A percentile compares a stretch with the other conserved stretches of the same genome.
These are phyloP conservation scores for Colletotrichum lentis DNA, from an alignment of 2,329 filamentous ascomycete species.

Conservation along the genomic window DNA sequence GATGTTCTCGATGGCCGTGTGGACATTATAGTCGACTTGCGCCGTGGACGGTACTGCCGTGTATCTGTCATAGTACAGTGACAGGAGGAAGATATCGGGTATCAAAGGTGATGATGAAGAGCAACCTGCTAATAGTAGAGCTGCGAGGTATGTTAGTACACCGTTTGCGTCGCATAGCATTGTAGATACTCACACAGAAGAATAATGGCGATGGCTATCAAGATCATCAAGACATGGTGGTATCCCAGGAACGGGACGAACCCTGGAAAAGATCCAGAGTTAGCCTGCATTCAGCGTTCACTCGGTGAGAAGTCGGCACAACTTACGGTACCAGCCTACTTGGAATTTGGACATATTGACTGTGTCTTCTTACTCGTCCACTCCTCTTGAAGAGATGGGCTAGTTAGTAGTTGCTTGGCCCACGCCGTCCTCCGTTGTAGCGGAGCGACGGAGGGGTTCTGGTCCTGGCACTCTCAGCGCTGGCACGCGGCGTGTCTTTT, in stretches of 20 bases:
- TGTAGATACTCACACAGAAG: conserved; percentile 77
- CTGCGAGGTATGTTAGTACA: conserved; percentile 55
- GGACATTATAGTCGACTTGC: conserved; percentile 89
- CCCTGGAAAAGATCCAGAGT: conserved; percentile 51
- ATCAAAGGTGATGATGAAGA: conserved; percentile 96
- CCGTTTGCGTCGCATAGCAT: neutral
- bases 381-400: conserved; percentile 32
- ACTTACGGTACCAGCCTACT: conserved; percentile 61
- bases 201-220: conserved; percentile 93
- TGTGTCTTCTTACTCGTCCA: conserved; percentile 32
- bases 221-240: conserved; percentile 93
- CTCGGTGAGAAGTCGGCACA: neutral
- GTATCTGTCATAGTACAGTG: conserved; percentile 94
- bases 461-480: conserved; percentile 35
- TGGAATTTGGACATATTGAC: conserved; percentile 50
- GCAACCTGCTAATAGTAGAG: conserved; percentile 91
- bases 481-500: conserved; percentile 35
- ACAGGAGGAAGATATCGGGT: conserved; percentile 95
- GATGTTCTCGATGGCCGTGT: conserved; percentile 86
- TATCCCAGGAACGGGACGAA: conserved; percentile 75
- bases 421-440: conserved; percentile 39
- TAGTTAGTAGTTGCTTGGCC: conserved; percentile 15
- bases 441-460: conserved; percentile 39
- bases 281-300: conserved; percentile 9
- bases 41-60: conserved; percentile 81